Evolutionary conservation across 106 monocot species (phyloP).

Genomic region (Phalaenopsis aphrodite): DNA sequence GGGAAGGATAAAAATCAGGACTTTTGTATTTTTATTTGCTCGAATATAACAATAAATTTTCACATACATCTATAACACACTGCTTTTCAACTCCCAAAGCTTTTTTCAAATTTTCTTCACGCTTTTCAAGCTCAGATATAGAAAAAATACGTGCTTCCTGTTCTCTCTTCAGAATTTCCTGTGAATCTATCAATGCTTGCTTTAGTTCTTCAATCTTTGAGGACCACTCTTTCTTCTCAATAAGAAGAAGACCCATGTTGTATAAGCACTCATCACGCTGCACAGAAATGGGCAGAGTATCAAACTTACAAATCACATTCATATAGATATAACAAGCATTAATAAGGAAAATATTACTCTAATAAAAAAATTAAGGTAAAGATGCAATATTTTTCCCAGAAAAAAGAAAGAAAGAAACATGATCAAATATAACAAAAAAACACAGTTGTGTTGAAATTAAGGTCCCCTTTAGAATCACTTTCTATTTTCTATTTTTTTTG

Average conservation of each 20-base stretch:
- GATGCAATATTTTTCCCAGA: neutral
- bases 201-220: conserved; percentile 56
- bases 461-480: too few relatives aligned
- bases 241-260: conserved; percentile 89
- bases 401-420: neutral
- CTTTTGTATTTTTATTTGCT: neutral
- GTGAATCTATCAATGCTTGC: conserved; percentile 38
- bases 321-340: neutral
- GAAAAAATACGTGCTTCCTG: conserved; percentile 57
- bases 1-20: neutral
- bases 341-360: neutral
- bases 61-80: conserved; percentile 71
- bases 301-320: neutral
- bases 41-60: neutral
- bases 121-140: conserved; percentile 57
- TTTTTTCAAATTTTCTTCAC: conserved; percentile 64
- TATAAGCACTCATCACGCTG: conserved; percentile 93
- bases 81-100: conserved; percentile 84
- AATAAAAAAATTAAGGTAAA: neutral
- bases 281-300: neutral
- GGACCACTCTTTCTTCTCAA: conserved; percentile 90
- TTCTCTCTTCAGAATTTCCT: conserved; percentile 76
- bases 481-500: too few relatives aligned
- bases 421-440: neutral
- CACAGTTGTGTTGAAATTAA: neutral